Evolutionary conservation across 176 grass and related monocot species (phyloP).

Genomic region (Elymus sibiricus): DNA sequence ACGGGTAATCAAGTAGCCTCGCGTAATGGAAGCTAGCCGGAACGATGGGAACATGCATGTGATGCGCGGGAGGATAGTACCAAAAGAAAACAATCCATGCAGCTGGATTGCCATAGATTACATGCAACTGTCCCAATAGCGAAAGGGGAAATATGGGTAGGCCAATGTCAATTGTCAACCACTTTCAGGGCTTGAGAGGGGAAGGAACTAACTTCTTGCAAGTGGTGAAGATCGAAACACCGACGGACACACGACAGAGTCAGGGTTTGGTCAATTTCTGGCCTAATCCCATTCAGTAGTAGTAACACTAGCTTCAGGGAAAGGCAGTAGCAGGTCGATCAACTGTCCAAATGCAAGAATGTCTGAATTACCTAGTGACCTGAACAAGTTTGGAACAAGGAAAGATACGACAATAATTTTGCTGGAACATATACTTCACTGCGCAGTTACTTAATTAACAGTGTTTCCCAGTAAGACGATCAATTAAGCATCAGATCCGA

Average conservation of each 20-base stretch:
- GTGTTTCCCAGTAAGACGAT: background rate
- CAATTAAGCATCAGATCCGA: constrained; percentile 21
- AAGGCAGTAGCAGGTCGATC: background rate
- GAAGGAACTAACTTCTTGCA: background rate
- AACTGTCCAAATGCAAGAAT: background rate
- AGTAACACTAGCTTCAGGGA: background rate
- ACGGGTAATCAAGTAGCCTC: no score
- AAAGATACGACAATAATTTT: background rate
- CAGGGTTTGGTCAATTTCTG: constrained; percentile 33
- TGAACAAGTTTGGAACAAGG: background rate
- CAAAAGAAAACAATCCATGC: background rate
- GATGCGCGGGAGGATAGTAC: background rate
- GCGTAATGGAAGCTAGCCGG: constrained; percentile 32
- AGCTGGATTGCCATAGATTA: background rate
- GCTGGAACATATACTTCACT: background rate
- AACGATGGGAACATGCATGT: constrained; percentile 24
- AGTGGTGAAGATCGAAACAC: constrained; percentile 19
- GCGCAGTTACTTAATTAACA: background rate
- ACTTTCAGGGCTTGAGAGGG: background rate
- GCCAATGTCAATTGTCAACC: background rate
- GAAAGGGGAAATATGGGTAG: background rate
- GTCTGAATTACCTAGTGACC: background rate
- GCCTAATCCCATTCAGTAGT: constrained; percentile 9
- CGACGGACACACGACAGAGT: background rate
- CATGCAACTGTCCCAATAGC: background rate